Evolutionary conservation across 73 alveolate genomes (phyloP), one percentile per base, ranked within the genome.

Genomic region (Paramecium octaurelia): DNA sequence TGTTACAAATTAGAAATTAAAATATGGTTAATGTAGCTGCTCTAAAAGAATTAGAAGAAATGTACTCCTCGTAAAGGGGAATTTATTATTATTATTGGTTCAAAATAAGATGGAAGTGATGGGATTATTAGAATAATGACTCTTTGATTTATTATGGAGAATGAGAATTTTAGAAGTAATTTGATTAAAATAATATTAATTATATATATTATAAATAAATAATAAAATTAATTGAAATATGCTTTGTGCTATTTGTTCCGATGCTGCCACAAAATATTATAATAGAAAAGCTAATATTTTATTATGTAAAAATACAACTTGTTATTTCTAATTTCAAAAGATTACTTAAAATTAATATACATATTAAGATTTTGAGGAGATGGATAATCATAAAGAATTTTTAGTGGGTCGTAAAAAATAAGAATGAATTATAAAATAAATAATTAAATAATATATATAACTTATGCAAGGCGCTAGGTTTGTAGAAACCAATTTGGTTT

Each of bases 101-200:
- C 31, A 27, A 27, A 27, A 27, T 27, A 27, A 27, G 31, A 1
- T 0, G 31, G 31, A 27, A 27, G 31, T 27, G 31, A 27, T 27
- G 31, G 31, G 31, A 27, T 1, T 27, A 1, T 27, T 27, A 20
- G 1, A 73, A 2, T 35, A 27, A 73, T 73, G 88, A 36, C 35
- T 10, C 3, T 11, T n/a, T 73, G 31, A 73, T 73, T n/a, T 73
- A 76, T 40, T 60, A 38, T 35, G 88, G 88, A 14, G 88, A n/a
- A n/a, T n/a, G n/a, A 76, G 4, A 14, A 8, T 44, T 7, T 14
- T 44, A 44, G 18, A 44, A 14, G 59, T 98, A 95, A 95, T 98
- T 99, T 85, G 99, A 98, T 88, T 97, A 96, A 93, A 98, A 85
- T 97, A 76, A 98, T 99, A 92, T 99, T 97, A 93, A 98, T 95